phyloP scores from a whole-genome alignment of 768 basidiomycete genomes.

The Nidularia pulvinata region DNA sequence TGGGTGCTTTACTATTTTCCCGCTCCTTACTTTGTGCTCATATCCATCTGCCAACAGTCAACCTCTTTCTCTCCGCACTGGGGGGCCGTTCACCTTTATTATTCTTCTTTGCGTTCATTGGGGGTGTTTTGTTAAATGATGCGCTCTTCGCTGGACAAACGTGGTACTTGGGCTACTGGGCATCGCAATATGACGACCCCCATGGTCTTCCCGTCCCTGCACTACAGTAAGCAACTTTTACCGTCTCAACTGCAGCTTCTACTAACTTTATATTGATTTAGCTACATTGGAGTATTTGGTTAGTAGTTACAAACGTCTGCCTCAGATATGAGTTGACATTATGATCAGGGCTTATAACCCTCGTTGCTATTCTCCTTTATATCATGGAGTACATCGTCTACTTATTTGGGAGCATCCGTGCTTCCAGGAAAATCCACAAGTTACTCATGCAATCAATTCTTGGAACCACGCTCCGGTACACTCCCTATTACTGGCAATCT shows the following conservation, averaged over 20 bases:
- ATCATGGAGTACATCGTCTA: background rate
- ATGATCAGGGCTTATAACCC: background rate
- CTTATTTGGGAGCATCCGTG: background rate
- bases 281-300: too few species aligned
- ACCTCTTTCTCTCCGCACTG: slow-evolving; percentile 29
- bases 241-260: too few species aligned
- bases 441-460: background rate
- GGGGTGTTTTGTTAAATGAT: slow-evolving; percentile 20
- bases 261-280: too few species aligned
- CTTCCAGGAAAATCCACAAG: background rate
- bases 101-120: slow-evolving; percentile 27
- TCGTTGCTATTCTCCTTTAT: background rate
- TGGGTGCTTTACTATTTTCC: slow-evolving; percentile 13
- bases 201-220: slow-evolving; percentile 28
- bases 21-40: background rate
- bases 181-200: slow-evolving; percentile 33
- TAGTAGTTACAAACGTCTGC: too few species aligned
- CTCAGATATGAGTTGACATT: too few species aligned
- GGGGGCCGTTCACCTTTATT: slow-evolving; percentile 26
- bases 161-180: slow-evolving; percentile 47
- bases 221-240: slow-evolving; percentile 23
- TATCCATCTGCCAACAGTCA: slow-evolving; percentile 15
- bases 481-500: too few species aligned
- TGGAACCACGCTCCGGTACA: background rate
- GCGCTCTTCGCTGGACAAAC: slow-evolving; percentile 26